Conservation (phyloP, 805 yeast genomes). For the baker's yeast (Saccharomyces cerevisiae) region DNA sequence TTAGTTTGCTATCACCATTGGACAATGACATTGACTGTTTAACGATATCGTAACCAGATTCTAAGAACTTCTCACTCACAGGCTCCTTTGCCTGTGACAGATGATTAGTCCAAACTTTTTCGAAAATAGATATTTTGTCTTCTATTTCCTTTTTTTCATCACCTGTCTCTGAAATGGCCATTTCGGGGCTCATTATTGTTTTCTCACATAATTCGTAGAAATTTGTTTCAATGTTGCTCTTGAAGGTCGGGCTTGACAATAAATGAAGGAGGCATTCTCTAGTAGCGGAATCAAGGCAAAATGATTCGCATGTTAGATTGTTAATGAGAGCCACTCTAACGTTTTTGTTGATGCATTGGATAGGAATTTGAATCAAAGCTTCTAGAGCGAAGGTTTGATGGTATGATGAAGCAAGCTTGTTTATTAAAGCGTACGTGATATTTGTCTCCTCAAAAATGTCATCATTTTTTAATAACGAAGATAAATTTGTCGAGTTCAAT, state of each 20-base stretch:
- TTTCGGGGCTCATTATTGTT: conserved; percentile 5
- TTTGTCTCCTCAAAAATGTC: conserved; percentile 42
- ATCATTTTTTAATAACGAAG: conserved; percentile 29
- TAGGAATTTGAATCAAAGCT: conserved; percentile 35
- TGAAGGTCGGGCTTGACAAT: conserved; percentile 45
- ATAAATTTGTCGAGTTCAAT: conserved; percentile 9
- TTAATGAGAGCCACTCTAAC: conserved; percentile 25
- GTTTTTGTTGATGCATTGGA: conserved; percentile 39
- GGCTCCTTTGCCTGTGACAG: conserved; percentile 33
- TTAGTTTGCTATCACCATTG: neutral
- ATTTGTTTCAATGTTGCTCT: conserved; percentile 43
- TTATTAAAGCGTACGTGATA: conserved; percentile 29
- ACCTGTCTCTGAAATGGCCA: conserved; percentile 4
- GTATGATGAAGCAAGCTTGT: conserved; percentile 11
- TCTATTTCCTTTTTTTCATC: neutral
- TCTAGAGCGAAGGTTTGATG: conserved; percentile 1
- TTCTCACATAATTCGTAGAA: conserved; percentile 16
- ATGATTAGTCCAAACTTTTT: conserved; percentile 35
- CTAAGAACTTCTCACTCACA: conserved; percentile 12
- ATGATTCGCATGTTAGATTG: conserved; percentile 7
- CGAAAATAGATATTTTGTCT: conserved; percentile 22
- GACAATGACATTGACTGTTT: neutral
- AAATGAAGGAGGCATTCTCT: conserved; percentile 26
- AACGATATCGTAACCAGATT: neutral
- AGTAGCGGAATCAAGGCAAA: neutral